phyloP scores from a whole-genome alignment of 1,284 basidiomycete species.

The Inonotus hispidus region DNA sequence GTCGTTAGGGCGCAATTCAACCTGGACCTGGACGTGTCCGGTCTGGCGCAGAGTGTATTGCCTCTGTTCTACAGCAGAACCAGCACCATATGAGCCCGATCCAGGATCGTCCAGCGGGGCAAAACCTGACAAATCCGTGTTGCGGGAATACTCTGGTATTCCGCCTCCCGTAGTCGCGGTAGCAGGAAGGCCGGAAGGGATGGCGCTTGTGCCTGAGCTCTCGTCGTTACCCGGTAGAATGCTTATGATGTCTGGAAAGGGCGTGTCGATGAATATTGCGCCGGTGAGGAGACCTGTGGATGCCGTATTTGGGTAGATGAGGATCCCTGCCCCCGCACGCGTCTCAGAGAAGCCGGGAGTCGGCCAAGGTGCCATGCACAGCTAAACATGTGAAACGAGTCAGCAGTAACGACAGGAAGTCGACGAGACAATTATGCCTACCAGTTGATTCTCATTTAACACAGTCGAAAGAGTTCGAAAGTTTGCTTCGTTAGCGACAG shows the following conservation, averaged over 20 bases:
- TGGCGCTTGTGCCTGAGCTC: background rate
- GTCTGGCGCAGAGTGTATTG: background rate
- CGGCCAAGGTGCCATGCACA: constrained; percentile 50
- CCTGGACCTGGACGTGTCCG: background rate
- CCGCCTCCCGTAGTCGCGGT: background rate
- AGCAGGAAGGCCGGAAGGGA: constrained; percentile 12
- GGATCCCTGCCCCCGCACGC: constrained; percentile 46
- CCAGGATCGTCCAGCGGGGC: constrained; percentile 18
- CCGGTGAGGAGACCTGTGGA: constrained; percentile 53
- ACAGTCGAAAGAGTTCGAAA: constrained; percentile 50
- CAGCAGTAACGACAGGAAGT: background rate
- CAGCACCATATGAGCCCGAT: background rate
- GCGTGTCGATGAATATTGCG: constrained; percentile 44
- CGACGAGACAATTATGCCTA: constrained; percentile 31
- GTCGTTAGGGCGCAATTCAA: background rate
- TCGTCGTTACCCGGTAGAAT: constrained; percentile 12
- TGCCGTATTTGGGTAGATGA: constrained; percentile 54
- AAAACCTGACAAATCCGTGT: background rate
- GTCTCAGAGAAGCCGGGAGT: constrained; percentile 30
- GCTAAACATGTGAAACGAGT: constrained; percentile 29
- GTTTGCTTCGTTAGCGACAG: constrained; percentile 37
- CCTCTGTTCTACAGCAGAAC: background rate
- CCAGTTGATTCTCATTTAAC: constrained; percentile 47
- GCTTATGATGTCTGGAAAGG: constrained; percentile 48
- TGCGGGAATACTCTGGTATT: background rate